Conservation (phyloP, 2,329 filamentous ascomycete genomes). For the Neonectria sp. region DNA sequence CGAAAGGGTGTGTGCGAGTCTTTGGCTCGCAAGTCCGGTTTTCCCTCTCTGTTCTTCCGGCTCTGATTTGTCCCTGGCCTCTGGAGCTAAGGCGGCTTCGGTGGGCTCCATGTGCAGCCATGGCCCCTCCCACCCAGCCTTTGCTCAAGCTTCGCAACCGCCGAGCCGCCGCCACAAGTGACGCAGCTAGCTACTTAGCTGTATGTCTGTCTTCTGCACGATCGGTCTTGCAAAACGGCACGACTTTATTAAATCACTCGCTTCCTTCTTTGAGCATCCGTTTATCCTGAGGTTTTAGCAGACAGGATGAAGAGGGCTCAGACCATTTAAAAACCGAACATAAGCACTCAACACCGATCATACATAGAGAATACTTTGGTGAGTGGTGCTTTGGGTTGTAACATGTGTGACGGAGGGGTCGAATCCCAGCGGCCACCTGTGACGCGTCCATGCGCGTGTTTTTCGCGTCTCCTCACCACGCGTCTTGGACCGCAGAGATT, state of each 20-base stretch:
- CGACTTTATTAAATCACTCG: neutral
- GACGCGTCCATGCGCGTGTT: constrained; percentile 31
- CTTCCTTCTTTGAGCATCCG: neutral
- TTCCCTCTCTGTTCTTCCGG: neutral
- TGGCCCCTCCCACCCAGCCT: constrained; percentile 2
- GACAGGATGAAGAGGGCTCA: neutral
- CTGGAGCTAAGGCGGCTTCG: constrained; percentile 1
- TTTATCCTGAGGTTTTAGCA: neutral
- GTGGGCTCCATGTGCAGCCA: constrained; percentile 8
- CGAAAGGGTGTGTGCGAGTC: neutral
- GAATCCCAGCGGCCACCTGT: constrained; percentile 10
- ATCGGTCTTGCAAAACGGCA: neutral
- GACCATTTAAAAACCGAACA: neutral
- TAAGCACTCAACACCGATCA: neutral
- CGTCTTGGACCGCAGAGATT: constrained; percentile 21
- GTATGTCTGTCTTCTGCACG: neutral
- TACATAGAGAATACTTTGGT: neutral
- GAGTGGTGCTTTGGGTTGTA: neutral
- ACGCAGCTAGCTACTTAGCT: neutral
- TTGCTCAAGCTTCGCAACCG: neutral
- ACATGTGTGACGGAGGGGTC: constrained; percentile 19
- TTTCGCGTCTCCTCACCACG: constrained; percentile 29
- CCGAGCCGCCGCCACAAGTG: neutral
- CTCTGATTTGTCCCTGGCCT: constrained; percentile 22
- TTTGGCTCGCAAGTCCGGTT: neutral